Conservation (phyloP, 768 basidiomycete genomes). For the Tephrocybe sp. region DNA sequence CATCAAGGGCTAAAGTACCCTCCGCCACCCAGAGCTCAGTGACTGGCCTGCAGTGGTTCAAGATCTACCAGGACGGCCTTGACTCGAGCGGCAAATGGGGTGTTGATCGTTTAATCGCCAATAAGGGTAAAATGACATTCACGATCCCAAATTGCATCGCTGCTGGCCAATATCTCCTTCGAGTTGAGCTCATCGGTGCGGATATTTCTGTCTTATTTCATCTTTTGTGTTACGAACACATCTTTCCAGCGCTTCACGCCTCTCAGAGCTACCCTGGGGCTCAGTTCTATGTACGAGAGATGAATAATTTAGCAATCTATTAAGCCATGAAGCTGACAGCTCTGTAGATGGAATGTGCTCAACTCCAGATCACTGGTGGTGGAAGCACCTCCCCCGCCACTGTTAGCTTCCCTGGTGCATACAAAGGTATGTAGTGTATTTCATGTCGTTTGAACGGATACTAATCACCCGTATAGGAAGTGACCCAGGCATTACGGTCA, state of each 20-base stretch:
- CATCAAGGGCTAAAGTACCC: conserved; percentile 40
- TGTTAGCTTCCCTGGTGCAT: conserved; percentile 47
- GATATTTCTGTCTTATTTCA: neutral
- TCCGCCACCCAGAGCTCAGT: conserved; percentile 41
- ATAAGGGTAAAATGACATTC: conserved; percentile 48
- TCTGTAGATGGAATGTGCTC: conserved; percentile 43
- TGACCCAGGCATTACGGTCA: conserved; percentile 41
- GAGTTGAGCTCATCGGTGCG: conserved; percentile 48
- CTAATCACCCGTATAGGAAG: conserved; percentile 20
- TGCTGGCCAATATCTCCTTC: conserved; percentile 44
- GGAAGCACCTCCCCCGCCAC: conserved; percentile 40
- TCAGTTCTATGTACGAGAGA: conserved; percentile 51
- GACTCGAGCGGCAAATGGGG: conserved; percentile 38
- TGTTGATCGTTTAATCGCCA: conserved; percentile 41
- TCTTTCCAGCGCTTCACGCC: conserved; percentile 37
- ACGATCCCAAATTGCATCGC: conserved; percentile 41
- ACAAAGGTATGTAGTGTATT: conserved; percentile 26
- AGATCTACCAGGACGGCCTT: conserved; percentile 45
- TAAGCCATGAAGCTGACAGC: neutral
- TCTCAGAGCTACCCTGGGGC: conserved; percentile 47
- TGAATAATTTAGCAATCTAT: conserved; percentile 3
- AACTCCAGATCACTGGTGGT: conserved; percentile 42
- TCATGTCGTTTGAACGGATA: neutral
- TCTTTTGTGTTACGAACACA: neutral
- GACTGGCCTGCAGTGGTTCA: conserved; percentile 51